Evolutionary conservation across 257 asterid species (phyloP).

Genomic region (Solanum appendiculatum): DNA sequence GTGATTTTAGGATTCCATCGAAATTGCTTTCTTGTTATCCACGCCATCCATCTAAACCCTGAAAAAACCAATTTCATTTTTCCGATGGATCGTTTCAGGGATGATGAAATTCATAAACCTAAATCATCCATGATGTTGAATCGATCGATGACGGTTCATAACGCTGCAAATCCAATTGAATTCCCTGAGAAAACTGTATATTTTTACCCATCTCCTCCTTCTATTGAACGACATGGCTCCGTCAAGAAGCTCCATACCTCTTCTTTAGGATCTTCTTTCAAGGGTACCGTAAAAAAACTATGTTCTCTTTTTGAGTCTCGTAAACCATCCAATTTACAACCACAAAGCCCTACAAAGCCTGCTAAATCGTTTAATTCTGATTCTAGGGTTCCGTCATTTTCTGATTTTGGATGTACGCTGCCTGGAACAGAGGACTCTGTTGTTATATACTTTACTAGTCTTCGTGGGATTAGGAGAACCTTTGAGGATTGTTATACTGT

Average conservation of each 20-base stretch:
- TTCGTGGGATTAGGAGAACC: constrained; percentile 70
- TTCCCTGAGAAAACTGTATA: background rate
- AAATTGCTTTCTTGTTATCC: background rate
- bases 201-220: background rate
- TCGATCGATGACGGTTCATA: background rate
- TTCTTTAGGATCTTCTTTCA: constrained; percentile 48
- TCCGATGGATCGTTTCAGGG: background rate
- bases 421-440: constrained; percentile 92
- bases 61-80: background rate
- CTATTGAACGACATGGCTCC: constrained; percentile 49
- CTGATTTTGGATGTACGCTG: background rate
- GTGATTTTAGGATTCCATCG: background rate
- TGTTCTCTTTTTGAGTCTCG: constrained; percentile 56
- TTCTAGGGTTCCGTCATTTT: background rate
- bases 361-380: constrained; percentile 25
- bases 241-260: constrained; percentile 46
- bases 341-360: constrained; percentile 7
- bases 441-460: constrained; percentile 77
- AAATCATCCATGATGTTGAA: background rate
- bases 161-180: background rate
- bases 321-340: background rate
- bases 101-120: background rate
- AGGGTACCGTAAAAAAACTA: constrained; percentile 58
- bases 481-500: constrained; percentile 68
- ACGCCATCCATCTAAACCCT: background rate